Conservation (phyloP, 148 eudicot genomes). For the Rhododendron kiyosumense region DNA sequence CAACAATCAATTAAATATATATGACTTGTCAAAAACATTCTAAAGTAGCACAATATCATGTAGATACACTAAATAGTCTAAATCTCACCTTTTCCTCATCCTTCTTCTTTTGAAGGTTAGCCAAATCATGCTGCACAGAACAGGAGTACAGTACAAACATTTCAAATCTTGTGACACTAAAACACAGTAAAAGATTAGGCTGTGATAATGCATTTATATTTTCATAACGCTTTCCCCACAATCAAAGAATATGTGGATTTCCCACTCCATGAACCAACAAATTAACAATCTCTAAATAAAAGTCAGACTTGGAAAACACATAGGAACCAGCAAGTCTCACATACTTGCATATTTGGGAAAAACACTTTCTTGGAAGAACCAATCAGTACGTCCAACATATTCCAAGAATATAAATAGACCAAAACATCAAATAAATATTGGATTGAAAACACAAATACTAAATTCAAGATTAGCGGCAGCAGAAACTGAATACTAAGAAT, state of each 20-base stretch:
- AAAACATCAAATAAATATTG: background rate
- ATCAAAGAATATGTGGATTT: background rate
- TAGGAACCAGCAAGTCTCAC: background rate
- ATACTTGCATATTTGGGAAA: background rate
- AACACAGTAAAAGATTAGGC: background rate
- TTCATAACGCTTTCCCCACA: background rate
- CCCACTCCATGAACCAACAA: background rate
- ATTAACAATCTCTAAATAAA: background rate
- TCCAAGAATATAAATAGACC: background rate
- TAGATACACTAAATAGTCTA: background rate
- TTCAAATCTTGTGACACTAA: background rate
- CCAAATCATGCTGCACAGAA: conserved; percentile 61
- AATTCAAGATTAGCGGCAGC: background rate
- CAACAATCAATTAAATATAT: background rate
- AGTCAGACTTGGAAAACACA: background rate
- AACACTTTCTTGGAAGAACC: background rate
- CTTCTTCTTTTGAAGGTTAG: conserved; percentile 86
- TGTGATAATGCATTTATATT: background rate
- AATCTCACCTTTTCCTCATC: conserved; percentile 79
- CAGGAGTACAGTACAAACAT: background rate
- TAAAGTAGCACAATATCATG: background rate
- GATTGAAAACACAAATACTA: background rate
- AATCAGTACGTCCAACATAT: background rate
- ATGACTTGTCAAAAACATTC: background rate
- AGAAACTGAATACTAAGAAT: background rate